These are phyloP conservation scores for Pholiota molesta DNA, from an alignment of 768 basidiomycete species.

Conservation along the genomic window DNA sequence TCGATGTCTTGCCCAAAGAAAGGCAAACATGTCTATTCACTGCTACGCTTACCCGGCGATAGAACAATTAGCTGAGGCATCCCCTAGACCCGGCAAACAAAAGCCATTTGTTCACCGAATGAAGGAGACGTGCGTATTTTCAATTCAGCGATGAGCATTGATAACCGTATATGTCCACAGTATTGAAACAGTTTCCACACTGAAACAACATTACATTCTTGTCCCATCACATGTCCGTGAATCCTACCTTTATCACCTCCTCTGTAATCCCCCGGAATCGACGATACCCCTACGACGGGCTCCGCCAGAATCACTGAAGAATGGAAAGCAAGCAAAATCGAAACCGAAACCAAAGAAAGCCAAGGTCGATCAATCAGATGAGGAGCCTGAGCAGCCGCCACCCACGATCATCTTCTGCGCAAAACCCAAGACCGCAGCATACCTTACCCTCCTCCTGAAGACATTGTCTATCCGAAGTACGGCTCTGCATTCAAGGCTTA, in stretches of 20 bases:
- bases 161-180: conserved; percentile 39
- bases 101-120: conserved; percentile 87
- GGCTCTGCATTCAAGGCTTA: conserved; percentile 90
- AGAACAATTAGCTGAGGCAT: conserved; percentile 70
- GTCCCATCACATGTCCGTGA: conserved; percentile 96
- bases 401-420: conserved; percentile 96
- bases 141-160: background rate
- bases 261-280: conserved; percentile 86
- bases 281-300: conserved; percentile 68
- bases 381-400: conserved; percentile 75
- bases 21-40: conserved; percentile 98
- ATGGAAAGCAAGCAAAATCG: conserved; percentile 28
- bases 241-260: conserved; percentile 85
- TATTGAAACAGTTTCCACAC: conserved; percentile 84
- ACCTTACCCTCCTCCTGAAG: conserved; percentile 80
- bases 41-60: conserved; percentile 91
- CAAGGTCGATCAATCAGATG: conserved; percentile 42
- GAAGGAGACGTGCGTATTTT: conserved; percentile 54
- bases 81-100: conserved; percentile 81
- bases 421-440: conserved; percentile 86
- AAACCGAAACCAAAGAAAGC: conserved; percentile 36
- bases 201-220: conserved; percentile 89
- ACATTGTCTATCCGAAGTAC: conserved; percentile 82
- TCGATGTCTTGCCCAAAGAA: conserved; percentile 74
- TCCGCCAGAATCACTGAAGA: conserved; percentile 53